Evolutionary conservation across 805 yeast species (phyloP).

Genomic region (Metschnikowia kunwiensis): DNA sequence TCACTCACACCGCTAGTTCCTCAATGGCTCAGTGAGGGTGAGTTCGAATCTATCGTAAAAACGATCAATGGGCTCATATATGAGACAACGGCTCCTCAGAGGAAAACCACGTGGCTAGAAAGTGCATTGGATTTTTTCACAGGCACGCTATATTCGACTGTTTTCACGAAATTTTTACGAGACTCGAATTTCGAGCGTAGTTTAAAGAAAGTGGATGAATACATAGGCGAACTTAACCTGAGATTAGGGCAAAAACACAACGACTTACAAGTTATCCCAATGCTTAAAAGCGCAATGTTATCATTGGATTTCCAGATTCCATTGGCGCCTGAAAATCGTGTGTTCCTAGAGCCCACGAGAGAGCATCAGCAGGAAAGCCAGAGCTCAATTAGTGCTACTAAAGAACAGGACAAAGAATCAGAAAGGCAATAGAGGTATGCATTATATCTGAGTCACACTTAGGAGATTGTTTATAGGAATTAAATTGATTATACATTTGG

Average conservation of each 20-base stretch:
- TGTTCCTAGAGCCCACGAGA: neutral
- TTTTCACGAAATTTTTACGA: conserved; percentile 5
- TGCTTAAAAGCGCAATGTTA: conserved; percentile 51
- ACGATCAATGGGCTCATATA: conserved; percentile 42
- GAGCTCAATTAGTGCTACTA: neutral
- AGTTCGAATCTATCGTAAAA: conserved; percentile 41
- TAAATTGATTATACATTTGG: too few relatives aligned
- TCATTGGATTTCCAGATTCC: conserved; percentile 58
- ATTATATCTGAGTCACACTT: too few relatives aligned
- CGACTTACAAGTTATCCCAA: conserved; percentile 41
- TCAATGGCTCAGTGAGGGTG: conserved; percentile 23
- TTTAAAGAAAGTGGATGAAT: conserved; percentile 32
- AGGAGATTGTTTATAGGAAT: too few relatives aligned
- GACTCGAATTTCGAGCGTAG: conserved; percentile 18
- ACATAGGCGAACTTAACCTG: conserved; percentile 24
- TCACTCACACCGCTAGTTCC: conserved; percentile 49
- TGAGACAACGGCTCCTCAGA: conserved; percentile 39
- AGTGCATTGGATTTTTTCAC: conserved; percentile 42
- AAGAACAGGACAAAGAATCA: neutral
- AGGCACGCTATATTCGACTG: conserved; percentile 30
- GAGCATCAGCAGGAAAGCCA: conserved; percentile 1
- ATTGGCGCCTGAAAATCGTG: conserved; percentile 8
- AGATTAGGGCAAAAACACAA: conserved; percentile 24
- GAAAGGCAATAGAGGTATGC: neutral
- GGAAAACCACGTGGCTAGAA: conserved; percentile 26